These are phyloP conservation scores for Marasmius sp. DNA, from an alignment of 1,284 basidiomycete genomes.

Conservation along the genomic window DNA sequence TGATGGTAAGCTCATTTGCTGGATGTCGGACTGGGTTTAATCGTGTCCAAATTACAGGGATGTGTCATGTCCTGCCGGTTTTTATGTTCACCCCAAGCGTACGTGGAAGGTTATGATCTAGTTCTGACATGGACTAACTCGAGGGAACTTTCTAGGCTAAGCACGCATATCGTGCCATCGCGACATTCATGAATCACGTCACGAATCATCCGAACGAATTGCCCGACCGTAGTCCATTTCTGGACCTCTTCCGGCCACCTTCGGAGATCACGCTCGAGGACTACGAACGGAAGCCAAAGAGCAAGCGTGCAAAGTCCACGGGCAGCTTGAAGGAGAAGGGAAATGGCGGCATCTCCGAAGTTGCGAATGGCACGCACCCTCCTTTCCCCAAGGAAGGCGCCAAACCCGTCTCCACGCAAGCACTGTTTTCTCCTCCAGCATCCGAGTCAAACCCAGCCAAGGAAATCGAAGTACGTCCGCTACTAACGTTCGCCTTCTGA, in stretches of 20 bases:
- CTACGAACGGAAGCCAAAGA: constrained; percentile 9
- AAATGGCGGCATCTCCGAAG: neutral
- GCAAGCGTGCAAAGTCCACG: neutral
- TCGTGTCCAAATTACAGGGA: constrained; percentile 33
- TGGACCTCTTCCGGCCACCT: constrained; percentile 37
- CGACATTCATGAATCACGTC: constrained; percentile 56
- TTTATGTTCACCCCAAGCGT: constrained; percentile 69
- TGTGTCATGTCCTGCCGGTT: constrained; percentile 71
- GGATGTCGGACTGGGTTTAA: neutral
- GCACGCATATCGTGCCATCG: constrained; percentile 58
- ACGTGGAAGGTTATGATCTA: constrained; percentile 16
- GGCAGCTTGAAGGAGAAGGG: neutral
- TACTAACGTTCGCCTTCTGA: neutral
- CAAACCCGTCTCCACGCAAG: neutral
- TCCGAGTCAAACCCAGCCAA: neutral
- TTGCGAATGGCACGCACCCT: neutral
- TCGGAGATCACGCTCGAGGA: constrained; percentile 20
- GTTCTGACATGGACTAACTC: neutral
- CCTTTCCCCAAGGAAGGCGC: constrained; percentile 11
- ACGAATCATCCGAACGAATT: constrained; percentile 30
- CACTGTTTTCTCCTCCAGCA: too few species aligned
- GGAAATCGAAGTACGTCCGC: neutral
- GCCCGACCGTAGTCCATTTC: constrained; percentile 44
- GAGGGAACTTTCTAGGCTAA: constrained; percentile 39
- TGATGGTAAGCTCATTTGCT: constrained; percentile 41